Conservation (phyloP, 2,329 filamentous ascomycete genomes). For the Fusarium mundagurra region DNA sequence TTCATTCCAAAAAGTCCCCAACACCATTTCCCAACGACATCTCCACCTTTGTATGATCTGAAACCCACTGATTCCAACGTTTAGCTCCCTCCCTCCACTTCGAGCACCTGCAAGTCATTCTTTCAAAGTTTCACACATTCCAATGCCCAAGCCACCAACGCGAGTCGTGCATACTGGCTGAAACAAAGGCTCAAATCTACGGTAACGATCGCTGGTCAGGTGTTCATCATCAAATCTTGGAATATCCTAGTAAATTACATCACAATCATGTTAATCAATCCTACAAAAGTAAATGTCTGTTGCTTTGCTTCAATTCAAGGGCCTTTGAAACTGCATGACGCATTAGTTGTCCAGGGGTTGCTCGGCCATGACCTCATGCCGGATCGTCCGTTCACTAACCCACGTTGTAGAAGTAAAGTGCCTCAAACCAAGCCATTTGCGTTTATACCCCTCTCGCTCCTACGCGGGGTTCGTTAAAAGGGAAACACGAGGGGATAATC, state of each 20-base stretch:
- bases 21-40: not conserved
- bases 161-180: slow-evolving; percentile 17
- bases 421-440: slow-evolving; percentile 28
- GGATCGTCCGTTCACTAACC: slow-evolving; percentile 25
- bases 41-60: not conserved
- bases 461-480: slow-evolving; percentile 13
- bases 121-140: slow-evolving; percentile 28
- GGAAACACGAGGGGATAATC: slow-evolving; percentile 16
- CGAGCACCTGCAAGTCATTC: slow-evolving; percentile 22
- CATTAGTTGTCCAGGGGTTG: slow-evolving; percentile 31
- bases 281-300: not conserved
- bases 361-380: slow-evolving; percentile 40
- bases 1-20: not conserved
- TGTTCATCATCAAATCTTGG: not conserved
- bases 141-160: not conserved
- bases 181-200: slow-evolving; percentile 13
- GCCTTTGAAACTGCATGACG: slow-evolving; percentile 37
- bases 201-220: not conserved
- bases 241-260: slow-evolving; percentile 14
- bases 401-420: slow-evolving; percentile 19
- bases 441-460: slow-evolving; percentile 14
- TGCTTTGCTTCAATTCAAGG: not conserved
- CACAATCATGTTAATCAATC: not conserved
- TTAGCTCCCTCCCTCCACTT: not conserved
- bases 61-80: slow-evolving; percentile 30